Conservation (phyloP, 495 filamentous ascomycete species). For the Penicillium canescens region DNA sequence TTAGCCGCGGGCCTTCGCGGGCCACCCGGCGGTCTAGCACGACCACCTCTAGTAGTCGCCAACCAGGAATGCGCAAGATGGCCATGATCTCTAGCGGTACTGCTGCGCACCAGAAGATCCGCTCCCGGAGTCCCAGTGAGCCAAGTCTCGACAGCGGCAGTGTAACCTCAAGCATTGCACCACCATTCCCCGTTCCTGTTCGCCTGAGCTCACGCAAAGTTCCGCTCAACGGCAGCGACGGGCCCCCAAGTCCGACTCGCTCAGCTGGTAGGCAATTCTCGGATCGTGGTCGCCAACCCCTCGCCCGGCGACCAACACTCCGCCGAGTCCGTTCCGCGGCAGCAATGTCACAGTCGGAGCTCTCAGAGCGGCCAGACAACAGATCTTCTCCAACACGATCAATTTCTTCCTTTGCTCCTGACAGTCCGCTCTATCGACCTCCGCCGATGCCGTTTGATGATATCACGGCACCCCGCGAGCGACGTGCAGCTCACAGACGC, state of each 20-base stretch:
- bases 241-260: constrained; percentile 76
- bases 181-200: constrained; percentile 89
- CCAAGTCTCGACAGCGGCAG: constrained; percentile 57
- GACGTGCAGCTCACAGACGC: constrained; percentile 16
- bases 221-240: constrained; percentile 71
- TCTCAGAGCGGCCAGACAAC: constrained; percentile 48
- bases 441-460: constrained; percentile 76
- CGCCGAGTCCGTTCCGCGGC: constrained; percentile 84
- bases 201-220: constrained; percentile 83
- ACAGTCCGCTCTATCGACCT: constrained; percentile 61
- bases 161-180: constrained; percentile 46
- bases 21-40: constrained; percentile 19
- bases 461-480: constrained; percentile 56
- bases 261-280: constrained; percentile 46
- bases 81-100: constrained; percentile 80
- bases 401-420: constrained; percentile 61
- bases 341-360: constrained; percentile 57
- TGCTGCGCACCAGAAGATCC: constrained; percentile 62
- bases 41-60: constrained; percentile 33
- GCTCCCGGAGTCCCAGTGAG: constrained; percentile 74
- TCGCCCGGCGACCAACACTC: constrained; percentile 49
- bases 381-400: constrained; percentile 68
- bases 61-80: constrained; percentile 58
- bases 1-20: constrained; percentile 21
- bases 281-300: constrained; percentile 31